A percentile compares a stretch with the other conserved stretches of the same genome.
These are phyloP conservation scores for Lepiota venenata DNA, from an alignment of 768 basidiomycete genomes.

Conservation along the genomic window DNA sequence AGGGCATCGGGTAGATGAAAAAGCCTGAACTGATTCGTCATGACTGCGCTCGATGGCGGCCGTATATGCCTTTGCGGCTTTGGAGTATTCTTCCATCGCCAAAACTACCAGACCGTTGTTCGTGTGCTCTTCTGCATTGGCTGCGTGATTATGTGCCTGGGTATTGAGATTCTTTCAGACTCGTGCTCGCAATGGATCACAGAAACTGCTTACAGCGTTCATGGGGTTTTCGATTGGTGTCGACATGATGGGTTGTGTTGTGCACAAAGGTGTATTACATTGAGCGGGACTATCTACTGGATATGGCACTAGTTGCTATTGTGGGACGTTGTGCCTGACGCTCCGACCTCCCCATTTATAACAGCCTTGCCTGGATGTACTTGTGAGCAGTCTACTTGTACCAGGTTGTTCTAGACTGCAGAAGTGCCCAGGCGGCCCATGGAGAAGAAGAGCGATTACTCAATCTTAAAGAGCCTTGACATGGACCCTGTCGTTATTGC, in stretches of 20 bases:
- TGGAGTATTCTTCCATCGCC: constrained; percentile 70
- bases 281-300: constrained; percentile 1
- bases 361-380: neutral
- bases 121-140: constrained; percentile 72
- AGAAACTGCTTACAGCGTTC: constrained; percentile 39
- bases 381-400: neutral
- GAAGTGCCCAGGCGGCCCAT: neutral
- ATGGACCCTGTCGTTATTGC: neutral
- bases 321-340: neutral
- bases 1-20: constrained; percentile 9
- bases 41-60: constrained; percentile 70
- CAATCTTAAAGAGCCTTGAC: neutral
- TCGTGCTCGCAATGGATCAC: neutral
- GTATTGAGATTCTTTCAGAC: constrained; percentile 8
- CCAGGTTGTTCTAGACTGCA: neutral
- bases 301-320: constrained; percentile 10
- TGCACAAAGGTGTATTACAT: neutral
- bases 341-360: neutral
- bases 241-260: constrained; percentile 27
- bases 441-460: constrained; percentile 6
- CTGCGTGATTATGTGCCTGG: constrained; percentile 81
- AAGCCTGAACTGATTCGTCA: constrained; percentile 59
- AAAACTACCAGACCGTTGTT: constrained; percentile 66
- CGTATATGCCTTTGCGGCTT: constrained; percentile 73
- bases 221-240: constrained; percentile 44